Evolutionary conservation across 345 rosid species (phyloP).

Genomic region (Cardiospermum halicacabum): DNA sequence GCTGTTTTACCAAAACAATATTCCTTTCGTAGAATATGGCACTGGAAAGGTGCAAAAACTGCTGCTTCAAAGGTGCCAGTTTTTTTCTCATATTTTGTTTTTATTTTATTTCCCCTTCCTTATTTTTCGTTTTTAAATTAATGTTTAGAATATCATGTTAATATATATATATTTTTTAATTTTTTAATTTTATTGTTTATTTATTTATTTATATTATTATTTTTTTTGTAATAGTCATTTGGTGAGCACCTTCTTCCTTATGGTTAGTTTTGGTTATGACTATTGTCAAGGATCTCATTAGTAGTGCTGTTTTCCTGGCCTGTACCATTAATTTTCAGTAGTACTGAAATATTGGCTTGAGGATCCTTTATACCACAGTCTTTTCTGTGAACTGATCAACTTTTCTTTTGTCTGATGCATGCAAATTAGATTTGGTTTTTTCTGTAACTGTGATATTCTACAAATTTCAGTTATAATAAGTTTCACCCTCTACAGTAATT

Average conservation of each 20-base stretch:
- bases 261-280: background rate
- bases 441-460: background rate
- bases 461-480: background rate
- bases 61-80: constrained; percentile 76
- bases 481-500: background rate
- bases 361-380: too few species aligned
- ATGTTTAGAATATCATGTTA: background rate
- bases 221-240: too few species aligned
- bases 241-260: background rate
- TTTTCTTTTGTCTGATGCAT: background rate
- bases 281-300: background rate
- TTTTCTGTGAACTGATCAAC: background rate
- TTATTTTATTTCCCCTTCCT: too few species aligned
- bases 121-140: constrained; percentile 6
- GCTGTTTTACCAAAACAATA: constrained; percentile 47
- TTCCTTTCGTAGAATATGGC: constrained; percentile 89
- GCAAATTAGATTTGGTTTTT: background rate
- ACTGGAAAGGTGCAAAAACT: constrained; percentile 75
- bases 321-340: background rate
- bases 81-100: constrained; percentile 15
- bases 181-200: too few species aligned
- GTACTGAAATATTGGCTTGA: too few species aligned
- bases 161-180: too few species aligned
- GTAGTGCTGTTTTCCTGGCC: background rate
- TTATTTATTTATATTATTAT: too few species aligned